Conservation (phyloP, 2,329 filamentous ascomycete species). For the Trichoderma asperellum region DNA sequence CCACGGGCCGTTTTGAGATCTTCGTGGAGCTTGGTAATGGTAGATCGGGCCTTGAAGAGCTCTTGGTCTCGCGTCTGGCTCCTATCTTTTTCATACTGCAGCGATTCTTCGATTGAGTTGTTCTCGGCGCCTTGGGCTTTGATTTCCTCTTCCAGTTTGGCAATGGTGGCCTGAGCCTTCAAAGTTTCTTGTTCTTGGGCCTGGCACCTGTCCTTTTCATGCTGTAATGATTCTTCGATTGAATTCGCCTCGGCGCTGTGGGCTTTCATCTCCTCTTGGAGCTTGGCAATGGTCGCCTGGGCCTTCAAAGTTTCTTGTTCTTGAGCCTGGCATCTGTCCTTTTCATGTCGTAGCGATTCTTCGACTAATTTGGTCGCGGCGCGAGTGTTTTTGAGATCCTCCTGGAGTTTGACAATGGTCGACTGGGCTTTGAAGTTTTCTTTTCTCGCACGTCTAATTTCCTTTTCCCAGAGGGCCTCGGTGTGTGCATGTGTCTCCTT, state of each 20-base stretch:
- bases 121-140: constrained; percentile 61
- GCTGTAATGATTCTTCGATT: constrained; percentile 63
- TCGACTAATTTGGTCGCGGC: constrained; percentile 59
- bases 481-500: constrained; percentile 72
- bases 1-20: constrained; percentile 67
- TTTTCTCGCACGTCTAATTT: constrained; percentile 69
- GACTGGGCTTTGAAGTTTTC: constrained; percentile 78
- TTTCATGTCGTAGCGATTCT: constrained; percentile 65
- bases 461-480: constrained; percentile 72
- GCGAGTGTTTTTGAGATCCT: constrained; percentile 69
- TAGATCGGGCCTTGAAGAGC: constrained; percentile 73
- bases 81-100: constrained; percentile 12
- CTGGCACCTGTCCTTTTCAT: constrained; percentile 65
- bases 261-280: constrained; percentile 72
- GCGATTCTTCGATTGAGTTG: constrained; percentile 67
- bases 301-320: constrained; percentile 76
- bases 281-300: constrained; percentile 67
- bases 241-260: constrained; percentile 58
- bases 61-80: constrained; percentile 51
- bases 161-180: constrained; percentile 68
- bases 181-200: constrained; percentile 72
- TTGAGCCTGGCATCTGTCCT: constrained; percentile 61
- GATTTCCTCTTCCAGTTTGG: constrained; percentile 73
- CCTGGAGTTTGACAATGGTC: constrained; percentile 69
- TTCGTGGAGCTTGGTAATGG: constrained; percentile 70